These are phyloP conservation scores for Geranomyces michiganensis DNA, from an alignment of 192 early-diverging fungal species.

Conservation along the genomic window DNA sequence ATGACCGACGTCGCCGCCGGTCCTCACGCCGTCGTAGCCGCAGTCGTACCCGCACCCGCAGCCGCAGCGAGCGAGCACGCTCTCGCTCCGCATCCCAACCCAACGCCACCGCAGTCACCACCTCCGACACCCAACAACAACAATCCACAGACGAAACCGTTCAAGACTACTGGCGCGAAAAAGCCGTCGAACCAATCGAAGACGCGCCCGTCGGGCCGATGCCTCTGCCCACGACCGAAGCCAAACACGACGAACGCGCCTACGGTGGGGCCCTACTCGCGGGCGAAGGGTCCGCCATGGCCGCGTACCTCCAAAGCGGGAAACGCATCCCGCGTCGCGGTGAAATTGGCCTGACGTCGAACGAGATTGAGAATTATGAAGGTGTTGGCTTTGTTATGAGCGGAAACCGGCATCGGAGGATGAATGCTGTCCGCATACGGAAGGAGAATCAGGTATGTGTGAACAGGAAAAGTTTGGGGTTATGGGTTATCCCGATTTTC, in stretches of 20 bases:
- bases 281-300: conserved; percentile 92
- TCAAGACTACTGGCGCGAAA: conserved; percentile 49
- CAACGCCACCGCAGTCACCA: neutral
- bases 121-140: neutral
- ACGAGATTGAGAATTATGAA: conserved; percentile 85
- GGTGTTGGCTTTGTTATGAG: conserved; percentile 94
- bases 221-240: conserved; percentile 61
- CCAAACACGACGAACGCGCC: conserved; percentile 64
- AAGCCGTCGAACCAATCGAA: conserved; percentile 59
- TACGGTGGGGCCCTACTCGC: conserved; percentile 83
- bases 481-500: neutral
- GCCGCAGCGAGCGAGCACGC: neutral
- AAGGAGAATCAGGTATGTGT: conserved; percentile 86
- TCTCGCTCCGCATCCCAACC: neutral
- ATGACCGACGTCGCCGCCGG: too few species aligned
- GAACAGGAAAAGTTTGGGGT: neutral
- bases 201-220: conserved; percentile 72
- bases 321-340: conserved; percentile 96
- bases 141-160: conserved; percentile 11
- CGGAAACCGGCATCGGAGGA: conserved; percentile 87
- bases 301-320: conserved; percentile 82
- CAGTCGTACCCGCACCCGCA: neutral
- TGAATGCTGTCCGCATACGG: conserved; percentile 94
- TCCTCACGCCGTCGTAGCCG: neutral
- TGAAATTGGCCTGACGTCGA: conserved; percentile 88